phyloP scores from a whole-genome alignment of 2,329 filamentous ascomycete genomes.

The Colletotrichum eremochloae region DNA sequence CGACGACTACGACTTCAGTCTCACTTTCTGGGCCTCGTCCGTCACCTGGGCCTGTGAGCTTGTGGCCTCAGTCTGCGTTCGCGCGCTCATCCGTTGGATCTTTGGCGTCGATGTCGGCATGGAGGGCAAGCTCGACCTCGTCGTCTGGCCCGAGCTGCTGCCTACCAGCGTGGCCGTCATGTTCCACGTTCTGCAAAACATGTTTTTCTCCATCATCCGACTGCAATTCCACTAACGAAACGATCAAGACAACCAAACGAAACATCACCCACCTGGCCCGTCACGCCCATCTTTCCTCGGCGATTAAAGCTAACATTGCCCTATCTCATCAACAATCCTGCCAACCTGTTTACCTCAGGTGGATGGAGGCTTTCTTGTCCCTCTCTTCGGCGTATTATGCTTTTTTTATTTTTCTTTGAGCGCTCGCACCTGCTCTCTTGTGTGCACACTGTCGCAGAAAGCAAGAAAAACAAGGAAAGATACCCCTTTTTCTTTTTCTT shows the following conservation, averaged over 20 bases:
- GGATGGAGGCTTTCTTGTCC: conserved; percentile 17
- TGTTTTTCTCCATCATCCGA: conserved; percentile 78
- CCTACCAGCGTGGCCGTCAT: conserved; percentile 75
- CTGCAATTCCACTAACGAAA: conserved; percentile 63
- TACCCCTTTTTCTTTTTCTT: conserved; percentile 30
- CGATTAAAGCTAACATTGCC: not conserved
- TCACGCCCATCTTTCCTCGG: not conserved
- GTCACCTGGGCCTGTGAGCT: conserved; percentile 78
- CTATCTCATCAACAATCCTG: not conserved
- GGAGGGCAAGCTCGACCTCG: conserved; percentile 74
- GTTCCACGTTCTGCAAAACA: conserved; percentile 78
- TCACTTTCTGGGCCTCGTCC: conserved; percentile 73
- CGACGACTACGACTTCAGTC: conserved; percentile 69
- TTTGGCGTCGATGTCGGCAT: conserved; percentile 74
- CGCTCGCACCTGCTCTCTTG: conserved; percentile 2
- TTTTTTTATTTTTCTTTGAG: not conserved
- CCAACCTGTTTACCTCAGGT: not conserved
- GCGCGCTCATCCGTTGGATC: conserved; percentile 68
- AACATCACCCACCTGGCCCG: not conserved
- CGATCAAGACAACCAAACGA: not conserved
- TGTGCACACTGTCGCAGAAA: conserved; percentile 18
- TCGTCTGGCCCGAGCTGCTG: conserved; percentile 75
- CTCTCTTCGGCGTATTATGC: conserved; percentile 11
- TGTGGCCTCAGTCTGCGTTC: conserved; percentile 70
- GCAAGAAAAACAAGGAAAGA: conserved; percentile 29